Conservation (phyloP, 139 green algal genomes). For the Mychonastes homosphaera region DNA sequence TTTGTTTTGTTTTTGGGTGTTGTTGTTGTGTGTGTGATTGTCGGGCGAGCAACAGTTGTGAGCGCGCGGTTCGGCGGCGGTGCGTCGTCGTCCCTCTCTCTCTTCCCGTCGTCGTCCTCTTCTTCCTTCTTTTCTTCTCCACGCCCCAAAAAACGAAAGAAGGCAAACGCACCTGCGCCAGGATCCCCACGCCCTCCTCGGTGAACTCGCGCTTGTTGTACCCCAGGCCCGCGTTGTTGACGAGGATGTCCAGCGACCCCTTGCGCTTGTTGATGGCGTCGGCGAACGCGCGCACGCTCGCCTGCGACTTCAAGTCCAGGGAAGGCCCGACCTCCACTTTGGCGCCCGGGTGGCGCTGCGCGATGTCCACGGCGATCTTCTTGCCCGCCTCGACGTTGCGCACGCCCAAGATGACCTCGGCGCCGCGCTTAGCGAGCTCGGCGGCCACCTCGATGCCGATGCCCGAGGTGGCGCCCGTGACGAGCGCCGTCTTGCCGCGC, state of each 20-base stretch:
- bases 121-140: too few relatives aligned
- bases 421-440: too few relatives aligned
- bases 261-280: slow-evolving; percentile 16
- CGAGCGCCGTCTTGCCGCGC: slow-evolving; percentile 39
- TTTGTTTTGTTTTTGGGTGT: too few relatives aligned
- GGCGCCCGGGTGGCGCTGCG: slow-evolving; percentile 14
- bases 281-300: slow-evolving; percentile 38
- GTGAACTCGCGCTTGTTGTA: slow-evolving; percentile 23
- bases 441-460: too few relatives aligned
- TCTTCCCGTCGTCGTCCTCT: too few relatives aligned
- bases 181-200: slow-evolving; percentile 17
- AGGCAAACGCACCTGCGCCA: slow-evolving; percentile 20
- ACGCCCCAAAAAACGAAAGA: too few relatives aligned
- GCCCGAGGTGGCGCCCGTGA: slow-evolving; percentile 44
- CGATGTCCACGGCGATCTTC: slow-evolving; percentile 31
- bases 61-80: too few relatives aligned
- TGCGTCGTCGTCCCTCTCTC: too few relatives aligned
- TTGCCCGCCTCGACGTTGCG: slow-evolving; percentile 33
- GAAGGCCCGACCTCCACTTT: slow-evolving; percentile 30
- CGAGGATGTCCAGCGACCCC: slow-evolving; percentile 22
- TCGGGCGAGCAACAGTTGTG: too few relatives aligned
- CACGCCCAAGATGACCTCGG: slow-evolving; percentile 42
- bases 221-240: slow-evolving; percentile 27
- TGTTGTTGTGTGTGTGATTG: too few relatives aligned
- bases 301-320: slow-evolving; percentile 38